Evolutionary conservation across 805 yeast genomes (phyloP).

Genomic region (Candida insectalens): DNA sequence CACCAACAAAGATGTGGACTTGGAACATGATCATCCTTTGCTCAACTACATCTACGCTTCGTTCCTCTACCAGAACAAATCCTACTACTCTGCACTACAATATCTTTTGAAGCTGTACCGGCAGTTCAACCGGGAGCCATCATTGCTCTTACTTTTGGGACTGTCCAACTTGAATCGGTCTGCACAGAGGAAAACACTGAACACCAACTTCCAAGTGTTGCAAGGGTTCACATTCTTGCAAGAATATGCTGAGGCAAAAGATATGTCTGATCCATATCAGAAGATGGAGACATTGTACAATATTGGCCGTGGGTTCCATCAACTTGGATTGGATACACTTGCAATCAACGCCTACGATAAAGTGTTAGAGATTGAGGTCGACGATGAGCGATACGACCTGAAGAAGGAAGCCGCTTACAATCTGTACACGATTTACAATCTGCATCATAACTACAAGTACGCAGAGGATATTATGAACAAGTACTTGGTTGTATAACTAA

Average conservation of each 20-base stretch:
- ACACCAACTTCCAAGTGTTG: conserved; percentile 77
- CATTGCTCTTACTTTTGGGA: conserved; percentile 66
- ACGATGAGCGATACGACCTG: conserved; percentile 38
- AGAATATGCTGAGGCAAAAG: conserved; percentile 50
- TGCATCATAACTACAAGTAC: conserved; percentile 59
- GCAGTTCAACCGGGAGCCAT: conserved; percentile 64
- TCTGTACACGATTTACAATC: conserved; percentile 61
- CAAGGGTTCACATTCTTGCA: conserved; percentile 76
- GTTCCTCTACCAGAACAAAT: conserved; percentile 69
- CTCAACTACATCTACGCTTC: conserved; percentile 62
- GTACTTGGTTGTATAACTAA: conserved; percentile 33
- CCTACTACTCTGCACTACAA: conserved; percentile 74
- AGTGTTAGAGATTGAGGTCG: conserved; percentile 44
- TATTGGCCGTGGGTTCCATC: conserved; percentile 75
- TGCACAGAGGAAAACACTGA: conserved; percentile 79
- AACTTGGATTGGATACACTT: conserved; percentile 63
- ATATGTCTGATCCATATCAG: conserved; percentile 33
- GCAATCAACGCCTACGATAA: conserved; percentile 69
- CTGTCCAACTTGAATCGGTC: conserved; percentile 81
- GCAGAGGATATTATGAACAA: conserved; percentile 58
- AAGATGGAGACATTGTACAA: conserved; percentile 76
- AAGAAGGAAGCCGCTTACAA: conserved; percentile 82
- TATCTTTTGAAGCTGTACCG: conserved; percentile 66
- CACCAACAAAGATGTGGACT: conserved; percentile 39
- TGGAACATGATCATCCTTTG: conserved; percentile 52